phyloP scores from a whole-genome alignment of 1,139 yeast species.

The Yamadazyma sp. region DNA sequence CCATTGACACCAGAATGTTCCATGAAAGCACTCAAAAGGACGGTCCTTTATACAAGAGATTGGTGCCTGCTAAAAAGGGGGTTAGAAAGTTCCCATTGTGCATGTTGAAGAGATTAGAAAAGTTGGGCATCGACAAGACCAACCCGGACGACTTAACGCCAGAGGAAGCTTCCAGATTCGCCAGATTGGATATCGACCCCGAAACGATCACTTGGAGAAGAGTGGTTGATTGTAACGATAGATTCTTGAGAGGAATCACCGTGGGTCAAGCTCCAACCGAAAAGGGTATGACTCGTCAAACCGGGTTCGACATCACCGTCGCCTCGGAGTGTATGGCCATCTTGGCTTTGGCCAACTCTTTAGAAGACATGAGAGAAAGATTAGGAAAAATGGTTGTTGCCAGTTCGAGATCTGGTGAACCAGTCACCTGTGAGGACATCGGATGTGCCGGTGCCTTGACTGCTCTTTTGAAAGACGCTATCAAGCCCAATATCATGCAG shows the following conservation, averaged over 20 bases:
- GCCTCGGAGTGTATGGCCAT: conserved; percentile 99
- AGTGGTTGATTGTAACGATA: conserved; percentile 94
- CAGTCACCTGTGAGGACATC: conserved; percentile 92
- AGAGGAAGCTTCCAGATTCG: conserved; percentile 76
- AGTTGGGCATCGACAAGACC: conserved; percentile 78
- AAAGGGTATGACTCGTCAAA: conserved; percentile 82
- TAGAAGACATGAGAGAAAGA: conserved; percentile 85
- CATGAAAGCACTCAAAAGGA: conserved; percentile 94
- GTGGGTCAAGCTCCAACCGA: conserved; percentile 95
- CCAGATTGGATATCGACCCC: conserved; percentile 88
- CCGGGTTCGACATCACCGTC: conserved; percentile 96
- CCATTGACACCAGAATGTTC: conserved; percentile 96
- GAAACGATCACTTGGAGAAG: conserved; percentile 95
- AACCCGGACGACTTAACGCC: conserved; percentile 80
- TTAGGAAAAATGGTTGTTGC: conserved; percentile 92
- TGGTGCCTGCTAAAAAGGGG: conserved; percentile 88
- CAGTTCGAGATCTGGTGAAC: conserved; percentile 76
- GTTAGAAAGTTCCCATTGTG: conserved; percentile 73
- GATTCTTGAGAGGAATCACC: conserved; percentile 88
- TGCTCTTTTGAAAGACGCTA: conserved; percentile 93
- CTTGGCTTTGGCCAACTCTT: conserved; percentile 80
- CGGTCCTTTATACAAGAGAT: conserved; percentile 79
- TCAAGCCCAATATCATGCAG: conserved; percentile 97
- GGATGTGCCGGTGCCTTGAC: conserved; percentile 98
- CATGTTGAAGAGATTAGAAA: conserved; percentile 74